Conservation (phyloP, 306 rosid genomes). For the Inga leiocalycina region DNA sequence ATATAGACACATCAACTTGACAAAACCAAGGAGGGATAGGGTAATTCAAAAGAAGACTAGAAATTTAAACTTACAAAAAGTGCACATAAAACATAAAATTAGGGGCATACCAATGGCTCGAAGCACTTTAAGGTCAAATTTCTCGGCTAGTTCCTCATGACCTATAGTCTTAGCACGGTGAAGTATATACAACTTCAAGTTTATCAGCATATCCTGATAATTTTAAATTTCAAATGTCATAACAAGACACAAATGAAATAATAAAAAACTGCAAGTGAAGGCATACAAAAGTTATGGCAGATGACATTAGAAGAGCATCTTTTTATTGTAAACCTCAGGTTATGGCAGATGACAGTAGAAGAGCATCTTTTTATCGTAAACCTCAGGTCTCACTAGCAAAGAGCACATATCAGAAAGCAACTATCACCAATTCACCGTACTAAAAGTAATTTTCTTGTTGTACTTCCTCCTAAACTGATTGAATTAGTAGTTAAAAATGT, state of each 20-base stretch:
- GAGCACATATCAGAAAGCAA: neutral
- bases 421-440: neutral
- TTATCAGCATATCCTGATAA: constrained; percentile 68
- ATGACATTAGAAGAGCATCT: neutral
- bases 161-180: constrained; percentile 64
- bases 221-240: constrained; percentile 23
- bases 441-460: neutral
- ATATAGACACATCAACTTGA: neutral
- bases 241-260: neutral
- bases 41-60: constrained; percentile 9
- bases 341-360: neutral
- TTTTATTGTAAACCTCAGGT: neutral
- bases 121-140: constrained; percentile 66
- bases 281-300: neutral
- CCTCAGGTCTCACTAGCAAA: neutral
- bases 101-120: constrained; percentile 74
- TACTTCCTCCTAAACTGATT: neutral
- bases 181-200: constrained; percentile 61
- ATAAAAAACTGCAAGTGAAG: neutral
- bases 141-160: constrained; percentile 47
- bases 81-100: neutral
- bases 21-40: neutral
- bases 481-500: neutral
- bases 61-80: neutral
- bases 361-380: neutral